Conservation (phyloP, 495 filamentous ascomycete genomes). For the Podospora sp. region DNA sequence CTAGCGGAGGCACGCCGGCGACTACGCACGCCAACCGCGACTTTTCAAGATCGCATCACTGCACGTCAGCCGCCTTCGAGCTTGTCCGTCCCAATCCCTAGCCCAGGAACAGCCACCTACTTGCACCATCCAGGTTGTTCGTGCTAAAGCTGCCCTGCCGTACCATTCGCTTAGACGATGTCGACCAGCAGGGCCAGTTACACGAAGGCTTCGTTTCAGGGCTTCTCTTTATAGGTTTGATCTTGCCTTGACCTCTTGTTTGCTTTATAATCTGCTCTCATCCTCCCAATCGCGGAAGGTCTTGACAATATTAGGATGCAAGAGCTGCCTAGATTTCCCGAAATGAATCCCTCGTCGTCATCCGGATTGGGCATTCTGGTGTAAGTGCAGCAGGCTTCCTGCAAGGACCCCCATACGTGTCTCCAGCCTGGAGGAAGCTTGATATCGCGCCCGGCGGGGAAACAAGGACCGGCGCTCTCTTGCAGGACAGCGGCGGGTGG, state of each 20-base stretch:
- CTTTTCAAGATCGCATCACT: conserved; percentile 15
- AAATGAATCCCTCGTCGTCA: not conserved
- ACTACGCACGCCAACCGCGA: conserved; percentile 14
- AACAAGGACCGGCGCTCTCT: not conserved
- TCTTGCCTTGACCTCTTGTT: not conserved
- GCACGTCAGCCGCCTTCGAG: conserved; percentile 18
- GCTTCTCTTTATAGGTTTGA: not conserved
- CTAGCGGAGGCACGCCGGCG: conserved; percentile 4
- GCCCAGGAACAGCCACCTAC: conserved; percentile 11
- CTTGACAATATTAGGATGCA: not conserved
- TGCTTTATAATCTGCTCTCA: not conserved
- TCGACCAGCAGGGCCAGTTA: not conserved
- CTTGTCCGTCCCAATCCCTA: conserved; percentile 12
- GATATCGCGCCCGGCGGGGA: not conserved
- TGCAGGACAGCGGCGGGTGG: not conserved
- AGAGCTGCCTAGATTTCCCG: not conserved
- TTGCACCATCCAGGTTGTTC: conserved; percentile 3
- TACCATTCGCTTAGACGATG: not conserved
- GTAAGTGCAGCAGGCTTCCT: conserved; percentile 13
- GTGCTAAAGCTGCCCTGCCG: not conserved
- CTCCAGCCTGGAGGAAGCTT: conserved; percentile 5
- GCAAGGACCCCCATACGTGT: conserved; percentile 19
- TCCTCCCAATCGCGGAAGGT: not conserved
- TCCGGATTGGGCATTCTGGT: conserved; percentile 11
- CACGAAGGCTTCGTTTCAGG: not conserved